Evolutionary conservation across 2,329 filamentous ascomycete genomes (phyloP), one percentile per base, ranked within the genome.

Genomic region (Aspergillus ruber): DNA sequence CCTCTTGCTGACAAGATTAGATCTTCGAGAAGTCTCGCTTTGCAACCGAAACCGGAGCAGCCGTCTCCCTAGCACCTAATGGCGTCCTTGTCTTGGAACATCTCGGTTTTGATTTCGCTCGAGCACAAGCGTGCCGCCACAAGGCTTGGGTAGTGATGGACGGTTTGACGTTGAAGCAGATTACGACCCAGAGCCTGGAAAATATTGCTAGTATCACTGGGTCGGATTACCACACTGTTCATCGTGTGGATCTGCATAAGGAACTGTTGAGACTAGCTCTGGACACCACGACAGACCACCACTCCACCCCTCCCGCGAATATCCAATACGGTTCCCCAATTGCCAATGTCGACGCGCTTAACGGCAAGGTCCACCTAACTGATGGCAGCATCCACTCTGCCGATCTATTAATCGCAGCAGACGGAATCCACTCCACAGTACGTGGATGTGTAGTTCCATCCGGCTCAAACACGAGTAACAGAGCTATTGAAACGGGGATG

Each of bases 331-430:
- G 50, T 5, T 50, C 52, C 2, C 51, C 48, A n/a, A 57, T 64
- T 25, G 47, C 47, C 7, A 42, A 49, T 27, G 52, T 60, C n/a
- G 57, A 63, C 38, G 35, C 52, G 4, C 54, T 56, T 3, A 35
- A 41, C 6, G 58, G 58, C 7, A n/a, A 41, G 10, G 36, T 61
- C n/a, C 35, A 27, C 35, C 46, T 65, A 1, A 51, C 50, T 2
- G 55, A 59, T 32, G 59, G 56, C 4, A 47, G 54, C 4, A 25
- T 36, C 10, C 43, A 59, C 38, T 29, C 47, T 18, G 63, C 61
- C 4, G 65, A 68, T 40, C 46, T 68, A 3, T 50, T 68, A 6
- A 42, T 68, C 20, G 63, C 53, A 6, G 66, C 61, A 2, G 65
- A 69, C 43, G 66, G 66, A 6, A 48, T 63, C 5, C 59, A 57